A percentile compares a stretch with the other conserved stretches of the same genome.
phyloP scores from a whole-genome alignment of 2,329 filamentous ascomycete genomes.

The Chaetomium globosum region DNA sequence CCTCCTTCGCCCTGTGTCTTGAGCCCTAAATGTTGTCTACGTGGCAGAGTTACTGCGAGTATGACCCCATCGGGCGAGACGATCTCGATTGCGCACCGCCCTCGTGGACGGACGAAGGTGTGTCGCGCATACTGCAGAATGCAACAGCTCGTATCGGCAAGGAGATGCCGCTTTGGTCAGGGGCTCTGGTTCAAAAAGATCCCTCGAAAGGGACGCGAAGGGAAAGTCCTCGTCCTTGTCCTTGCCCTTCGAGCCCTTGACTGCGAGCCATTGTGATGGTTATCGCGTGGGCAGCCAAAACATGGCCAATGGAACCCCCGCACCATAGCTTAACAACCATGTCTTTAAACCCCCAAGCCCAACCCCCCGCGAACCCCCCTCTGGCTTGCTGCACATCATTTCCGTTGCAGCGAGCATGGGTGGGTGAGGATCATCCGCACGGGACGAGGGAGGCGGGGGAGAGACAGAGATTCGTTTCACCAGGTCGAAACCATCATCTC shows the following conservation, averaged over 20 bases:
- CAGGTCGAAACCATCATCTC: background rate
- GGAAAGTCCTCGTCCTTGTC: background rate
- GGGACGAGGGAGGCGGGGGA: slow-evolving; percentile 7
- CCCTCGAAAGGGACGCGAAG: background rate
- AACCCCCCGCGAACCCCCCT: slow-evolving; percentile 8
- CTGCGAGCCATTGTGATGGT: background rate
- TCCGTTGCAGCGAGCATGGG: slow-evolving; percentile 30
- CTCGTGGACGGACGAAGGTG: background rate
- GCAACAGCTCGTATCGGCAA: slow-evolving; percentile 24
- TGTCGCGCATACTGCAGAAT: slow-evolving; percentile 13
- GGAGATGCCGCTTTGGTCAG: background rate
- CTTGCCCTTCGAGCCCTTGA: background rate
- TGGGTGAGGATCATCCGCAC: slow-evolving; percentile 23
- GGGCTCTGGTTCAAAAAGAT: background rate
- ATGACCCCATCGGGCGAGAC: background rate
- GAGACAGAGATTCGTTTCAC: background rate
- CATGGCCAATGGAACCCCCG: slow-evolving; percentile 8
- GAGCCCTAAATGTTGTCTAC: slow-evolving; percentile 9
- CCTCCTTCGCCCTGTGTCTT: background rate
- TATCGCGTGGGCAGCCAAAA: slow-evolving; percentile 7
- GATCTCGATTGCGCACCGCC: slow-evolving; percentile 15
- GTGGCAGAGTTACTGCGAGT: slow-evolving; percentile 15
- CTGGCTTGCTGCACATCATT: slow-evolving; percentile 35
- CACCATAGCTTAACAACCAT: background rate
- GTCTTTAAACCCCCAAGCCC: slow-evolving; percentile 1